phyloP scores from a whole-genome alignment of 331 rosid genomes.

The Saraca asoca region DNA sequence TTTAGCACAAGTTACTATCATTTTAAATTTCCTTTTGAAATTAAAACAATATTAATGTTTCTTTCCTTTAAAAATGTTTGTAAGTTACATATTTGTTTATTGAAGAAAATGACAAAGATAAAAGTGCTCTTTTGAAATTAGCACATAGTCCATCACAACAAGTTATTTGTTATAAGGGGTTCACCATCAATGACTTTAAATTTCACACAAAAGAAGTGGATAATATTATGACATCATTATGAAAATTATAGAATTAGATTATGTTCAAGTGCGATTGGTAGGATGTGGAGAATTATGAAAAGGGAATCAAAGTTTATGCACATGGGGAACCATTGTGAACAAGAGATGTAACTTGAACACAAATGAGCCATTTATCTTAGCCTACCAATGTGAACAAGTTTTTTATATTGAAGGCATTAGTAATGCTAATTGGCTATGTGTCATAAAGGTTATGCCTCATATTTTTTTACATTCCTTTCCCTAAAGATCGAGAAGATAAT shows the following conservation, averaged over 20 bases:
- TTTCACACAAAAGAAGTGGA: not conserved
- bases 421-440: not conserved
- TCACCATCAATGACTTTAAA: no score
- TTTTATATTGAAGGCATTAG: not conserved
- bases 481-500: not conserved
- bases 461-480: not conserved
- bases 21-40: no score
- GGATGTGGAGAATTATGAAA: not conserved
- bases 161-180: no score
- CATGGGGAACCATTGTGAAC: not conserved
- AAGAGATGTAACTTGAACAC: not conserved
- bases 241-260: not conserved
- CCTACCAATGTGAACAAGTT: not conserved
- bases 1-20: no score
- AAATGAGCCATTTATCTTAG: not conserved
- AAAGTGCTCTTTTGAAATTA: no score
- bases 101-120: no score
- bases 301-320: not conserved
- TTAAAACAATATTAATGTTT: no score
- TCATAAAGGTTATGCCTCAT: not conserved
- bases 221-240: not conserved
- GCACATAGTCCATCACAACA: no score
- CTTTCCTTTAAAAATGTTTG: no score
- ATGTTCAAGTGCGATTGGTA: constrained; percentile 14
- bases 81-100: no score